Percentiles rank a stretch among this genome's conserved stretches.
These are phyloP conservation scores for Mimosa pudica DNA, from an alignment of 306 rosid species.

Conservation along the genomic window DNA sequence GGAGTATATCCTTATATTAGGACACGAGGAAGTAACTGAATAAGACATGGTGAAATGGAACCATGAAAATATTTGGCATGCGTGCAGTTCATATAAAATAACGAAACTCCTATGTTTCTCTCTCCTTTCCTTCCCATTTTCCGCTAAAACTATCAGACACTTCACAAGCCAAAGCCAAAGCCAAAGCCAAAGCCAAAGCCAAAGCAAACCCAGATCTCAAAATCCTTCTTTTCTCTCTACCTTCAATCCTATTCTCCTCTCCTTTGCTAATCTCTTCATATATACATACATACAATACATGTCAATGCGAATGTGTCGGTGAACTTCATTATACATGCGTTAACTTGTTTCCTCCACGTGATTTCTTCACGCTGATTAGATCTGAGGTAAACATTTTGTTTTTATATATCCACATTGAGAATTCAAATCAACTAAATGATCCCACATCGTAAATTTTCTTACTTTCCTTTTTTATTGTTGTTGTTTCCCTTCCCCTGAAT, in stretches of 20 bases:
- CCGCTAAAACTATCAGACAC: constrained; percentile 23
- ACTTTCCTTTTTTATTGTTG: neutral
- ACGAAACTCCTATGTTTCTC: constrained; percentile 19
- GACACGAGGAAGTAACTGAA: neutral
- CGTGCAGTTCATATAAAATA: neutral
- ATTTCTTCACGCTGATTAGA: constrained; percentile 36
- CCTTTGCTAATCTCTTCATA: neutral
- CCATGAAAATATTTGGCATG: neutral
- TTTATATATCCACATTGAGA: neutral
- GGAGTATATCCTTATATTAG: too few relatives aligned
- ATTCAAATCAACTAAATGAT: neutral
- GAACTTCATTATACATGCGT: constrained; percentile 32
- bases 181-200: neutral
- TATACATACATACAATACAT: neutral
- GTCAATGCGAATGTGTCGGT: constrained; percentile 22
- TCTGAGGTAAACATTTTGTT: constrained; percentile 43
- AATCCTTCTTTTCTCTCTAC: constrained; percentile 11
- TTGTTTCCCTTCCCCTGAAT: neutral
- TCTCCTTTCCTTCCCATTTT: constrained; percentile 3
- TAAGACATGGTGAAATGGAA: constrained; percentile 5
- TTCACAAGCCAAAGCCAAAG: neutral
- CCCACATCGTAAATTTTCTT: neutral
- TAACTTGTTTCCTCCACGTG: neutral
- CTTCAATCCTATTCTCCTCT: neutral
- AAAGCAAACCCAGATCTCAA: constrained; percentile 42